Evolutionary conservation across 1,284 basidiomycete species (phyloP).

Genomic region (Boletus hoseneyae): DNA sequence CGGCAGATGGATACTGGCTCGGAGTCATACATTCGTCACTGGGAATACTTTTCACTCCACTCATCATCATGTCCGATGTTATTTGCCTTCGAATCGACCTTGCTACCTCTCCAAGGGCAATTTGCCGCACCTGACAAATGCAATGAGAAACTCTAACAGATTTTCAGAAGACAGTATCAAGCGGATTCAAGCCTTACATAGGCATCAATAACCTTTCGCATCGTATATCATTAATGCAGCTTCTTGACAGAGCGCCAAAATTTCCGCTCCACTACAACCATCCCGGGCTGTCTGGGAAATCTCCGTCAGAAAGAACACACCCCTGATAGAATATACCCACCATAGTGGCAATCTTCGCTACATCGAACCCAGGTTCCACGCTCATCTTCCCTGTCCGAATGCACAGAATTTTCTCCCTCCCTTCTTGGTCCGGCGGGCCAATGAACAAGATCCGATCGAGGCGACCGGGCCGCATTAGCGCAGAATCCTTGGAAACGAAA

Average conservation of each 20-base stretch:
- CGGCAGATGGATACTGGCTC: too few species aligned
- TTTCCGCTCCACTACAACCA: slow-evolving; percentile 96
- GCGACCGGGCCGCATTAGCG: slow-evolving; percentile 91
- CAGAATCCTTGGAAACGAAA: slow-evolving; percentile 68
- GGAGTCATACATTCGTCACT: slow-evolving; percentile 16
- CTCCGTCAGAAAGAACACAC: slow-evolving; percentile 5
- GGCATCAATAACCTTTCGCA: slow-evolving; percentile 77
- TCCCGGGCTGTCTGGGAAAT: slow-evolving; percentile 70
- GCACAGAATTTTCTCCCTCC: slow-evolving; percentile 80
- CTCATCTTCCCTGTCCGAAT: slow-evolving; percentile 83
- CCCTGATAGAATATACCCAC: slow-evolving; percentile 40
- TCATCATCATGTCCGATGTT: slow-evolving; percentile 73
- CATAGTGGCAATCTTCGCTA: slow-evolving; percentile 69
- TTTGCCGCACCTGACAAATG: slow-evolving; percentile 62
- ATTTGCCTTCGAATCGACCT: slow-evolving; percentile 76
- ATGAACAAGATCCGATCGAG: slow-evolving; percentile 96
- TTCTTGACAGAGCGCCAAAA: slow-evolving; percentile 92
- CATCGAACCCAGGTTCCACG: slow-evolving; percentile 66
- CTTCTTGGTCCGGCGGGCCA: slow-evolving; percentile 81
- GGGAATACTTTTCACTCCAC: slow-evolving; percentile 52
- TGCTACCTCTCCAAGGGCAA: slow-evolving; percentile 78
- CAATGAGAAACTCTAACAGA: not conserved
- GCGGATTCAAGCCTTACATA: slow-evolving; percentile 58
- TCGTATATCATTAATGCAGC: slow-evolving; percentile 89
- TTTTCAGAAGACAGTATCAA: not conserved